A percentile compares a stretch with the other conserved stretches of the same genome.
phyloP scores from a whole-genome alignment of 2,329 filamentous ascomycete genomes.

The Monilinia aucupariae region DNA sequence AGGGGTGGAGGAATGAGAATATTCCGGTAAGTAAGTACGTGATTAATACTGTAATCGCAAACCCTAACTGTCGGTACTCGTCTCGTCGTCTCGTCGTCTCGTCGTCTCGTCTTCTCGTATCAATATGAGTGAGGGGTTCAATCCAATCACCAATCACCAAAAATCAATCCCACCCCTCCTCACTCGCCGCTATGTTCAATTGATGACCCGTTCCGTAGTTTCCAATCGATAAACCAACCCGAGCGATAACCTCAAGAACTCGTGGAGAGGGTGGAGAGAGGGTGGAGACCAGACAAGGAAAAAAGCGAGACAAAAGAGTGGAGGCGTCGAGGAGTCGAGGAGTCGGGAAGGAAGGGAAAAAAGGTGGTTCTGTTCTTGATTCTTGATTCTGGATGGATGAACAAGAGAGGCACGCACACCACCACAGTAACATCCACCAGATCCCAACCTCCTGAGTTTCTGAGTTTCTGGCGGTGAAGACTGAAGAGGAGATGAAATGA shows the following conservation, averaged over 20 bases:
- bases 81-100: not conserved
- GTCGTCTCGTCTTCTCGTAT: too few relatives aligned
- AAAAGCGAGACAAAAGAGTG: slow-evolving; percentile 12
- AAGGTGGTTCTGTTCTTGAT: not conserved
- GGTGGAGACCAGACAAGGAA: not conserved
- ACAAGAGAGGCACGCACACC: too few relatives aligned
- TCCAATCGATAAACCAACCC: not conserved
- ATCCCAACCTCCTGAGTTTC: slow-evolving; percentile 14
- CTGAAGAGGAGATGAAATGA: not conserved
- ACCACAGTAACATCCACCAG: too few relatives aligned
- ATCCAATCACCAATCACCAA: too few relatives aligned
- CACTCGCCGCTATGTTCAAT: slow-evolving; percentile 14
- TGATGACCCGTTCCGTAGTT: slow-evolving; percentile 3
- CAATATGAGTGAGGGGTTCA: too few relatives aligned
- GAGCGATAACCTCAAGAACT: not conserved
- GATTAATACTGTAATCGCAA: not conserved
- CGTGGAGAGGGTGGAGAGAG: slow-evolving; percentile 1
- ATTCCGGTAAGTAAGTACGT: not conserved
- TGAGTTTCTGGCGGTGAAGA: slow-evolving; percentile 14
- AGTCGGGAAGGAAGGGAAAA: too few relatives aligned
- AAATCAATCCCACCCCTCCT: too few relatives aligned
- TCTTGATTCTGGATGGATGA: too few relatives aligned
- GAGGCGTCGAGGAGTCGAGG: too few relatives aligned
- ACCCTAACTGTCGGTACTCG: not conserved
- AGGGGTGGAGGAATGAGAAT: not conserved